These are phyloP conservation scores for Hydnomerulius pinastri DNA, from an alignment of 768 basidiomycete genomes.

Conservation along the genomic window DNA sequence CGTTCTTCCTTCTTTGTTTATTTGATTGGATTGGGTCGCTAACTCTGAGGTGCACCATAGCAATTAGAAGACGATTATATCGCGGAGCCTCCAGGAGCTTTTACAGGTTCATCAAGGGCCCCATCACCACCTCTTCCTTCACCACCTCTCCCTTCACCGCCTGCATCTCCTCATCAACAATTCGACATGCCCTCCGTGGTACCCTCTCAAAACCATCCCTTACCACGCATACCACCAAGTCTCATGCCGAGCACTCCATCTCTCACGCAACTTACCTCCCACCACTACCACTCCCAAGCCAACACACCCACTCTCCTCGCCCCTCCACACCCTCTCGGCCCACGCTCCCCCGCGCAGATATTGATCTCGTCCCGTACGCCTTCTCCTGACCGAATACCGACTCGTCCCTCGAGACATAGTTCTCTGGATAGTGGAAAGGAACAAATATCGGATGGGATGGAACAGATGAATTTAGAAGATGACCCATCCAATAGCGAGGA, in stretches of 20 bases:
- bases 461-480: constrained; percentile 30
- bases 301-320: constrained; percentile 45
- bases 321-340: constrained; percentile 74
- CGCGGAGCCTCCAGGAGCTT: constrained; percentile 18
- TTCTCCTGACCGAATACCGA: constrained; percentile 53
- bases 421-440: constrained; percentile 28
- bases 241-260: constrained; percentile 17
- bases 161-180: constrained; percentile 32
- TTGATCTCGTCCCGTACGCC: constrained; percentile 63
- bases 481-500: constrained; percentile 28
- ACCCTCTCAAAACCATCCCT: constrained; percentile 35
- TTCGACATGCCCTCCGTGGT: constrained; percentile 32
- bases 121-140: constrained; percentile 28
- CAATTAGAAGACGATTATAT: constrained; percentile 26
- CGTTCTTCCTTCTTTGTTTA: constrained; percentile 21
- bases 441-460: constrained; percentile 26
- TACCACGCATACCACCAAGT: constrained; percentile 40
- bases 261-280: constrained; percentile 14
- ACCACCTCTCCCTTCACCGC: constrained; percentile 25
- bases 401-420: constrained; percentile 18
- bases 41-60: constrained; percentile 6
- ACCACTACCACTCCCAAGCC: constrained; percentile 27
- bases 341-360: constrained; percentile 58
- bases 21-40: constrained; percentile 26
- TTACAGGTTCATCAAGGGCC: constrained; percentile 31